A percentile compares a stretch with the other conserved stretches of the same genome.
Evolutionary conservation across 257 asterid genomes (phyloP).

Genomic region (Datura wrightii): DNA sequence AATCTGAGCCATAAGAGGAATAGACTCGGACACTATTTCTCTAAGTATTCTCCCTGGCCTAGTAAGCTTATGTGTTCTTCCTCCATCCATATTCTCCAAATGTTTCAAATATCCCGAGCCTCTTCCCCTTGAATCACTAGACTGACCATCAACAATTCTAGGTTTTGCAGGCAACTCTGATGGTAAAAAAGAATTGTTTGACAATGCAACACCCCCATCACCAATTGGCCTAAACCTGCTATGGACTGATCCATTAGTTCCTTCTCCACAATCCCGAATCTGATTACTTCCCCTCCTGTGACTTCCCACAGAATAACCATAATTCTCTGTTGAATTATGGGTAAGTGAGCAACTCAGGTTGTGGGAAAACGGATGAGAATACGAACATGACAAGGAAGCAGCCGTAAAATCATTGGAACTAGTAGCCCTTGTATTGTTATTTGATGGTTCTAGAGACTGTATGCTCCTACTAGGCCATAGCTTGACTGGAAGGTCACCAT

Average conservation of each 20-base stretch:
- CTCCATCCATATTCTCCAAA: constrained; percentile 56
- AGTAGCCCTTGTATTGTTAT: constrained; percentile 40
- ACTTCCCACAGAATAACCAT: constrained; percentile 65
- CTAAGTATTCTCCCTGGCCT: constrained; percentile 75
- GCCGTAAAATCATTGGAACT: constrained; percentile 52
- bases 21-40: constrained; percentile 76
- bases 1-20: constrained; percentile 70
- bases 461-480: constrained; percentile 67
- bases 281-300: constrained; percentile 41
- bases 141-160: constrained; percentile 53
- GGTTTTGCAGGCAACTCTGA: constrained; percentile 91
- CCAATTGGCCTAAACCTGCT: constrained; percentile 93
- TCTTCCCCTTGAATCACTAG: constrained; percentile 46
- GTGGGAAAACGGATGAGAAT: constrained; percentile 58
- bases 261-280: constrained; percentile 94
- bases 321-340: constrained; percentile 62
- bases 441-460: constrained; percentile 52
- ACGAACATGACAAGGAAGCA: constrained; percentile 61
- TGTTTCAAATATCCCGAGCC: constrained; percentile 35
- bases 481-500: constrained; percentile 26
- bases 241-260: constrained; percentile 96
- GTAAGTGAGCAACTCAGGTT: constrained; percentile 25
- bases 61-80: constrained; percentile 53
- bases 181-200: constrained; percentile 74
- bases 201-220: constrained; percentile 78